A percentile compares a stretch with the other conserved stretches of the same genome.
These are phyloP conservation scores for Arabidopsis lyrata DNA, from an alignment of 441 rosid genomes.

Conservation along the genomic window DNA sequence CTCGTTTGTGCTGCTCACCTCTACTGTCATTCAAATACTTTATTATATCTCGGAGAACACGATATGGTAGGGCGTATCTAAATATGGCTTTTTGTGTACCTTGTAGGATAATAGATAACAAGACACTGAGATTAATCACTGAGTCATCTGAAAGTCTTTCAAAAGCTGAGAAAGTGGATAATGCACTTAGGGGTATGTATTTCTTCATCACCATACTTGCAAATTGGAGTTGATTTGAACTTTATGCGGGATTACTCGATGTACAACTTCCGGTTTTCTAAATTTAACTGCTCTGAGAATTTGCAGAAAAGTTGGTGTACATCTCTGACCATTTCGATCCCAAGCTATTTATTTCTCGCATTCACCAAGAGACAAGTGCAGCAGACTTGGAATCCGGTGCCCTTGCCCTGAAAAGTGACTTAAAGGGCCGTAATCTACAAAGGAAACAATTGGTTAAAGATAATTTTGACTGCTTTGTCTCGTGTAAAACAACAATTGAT, in stretches of 20 bases:
- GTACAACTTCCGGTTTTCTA: neutral
- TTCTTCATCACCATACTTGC: conserved; percentile 12
- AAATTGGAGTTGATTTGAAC: neutral
- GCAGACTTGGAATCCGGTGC: conserved; percentile 93
- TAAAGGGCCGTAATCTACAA: conserved; percentile 89
- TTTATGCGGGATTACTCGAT: neutral
- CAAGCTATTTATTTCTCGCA: conserved; percentile 88
- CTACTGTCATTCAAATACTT: neutral
- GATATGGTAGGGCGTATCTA: conserved; percentile 18
- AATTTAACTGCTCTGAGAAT: conserved; percentile 8
- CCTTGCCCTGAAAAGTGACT: conserved; percentile 90
- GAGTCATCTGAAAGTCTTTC: conserved; percentile 68
- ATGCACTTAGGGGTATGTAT: conserved; percentile 71
- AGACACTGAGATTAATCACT: conserved; percentile 80
- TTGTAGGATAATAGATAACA: conserved; percentile 90
- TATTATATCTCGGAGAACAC: conserved; percentile 1
- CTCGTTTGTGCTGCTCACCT: conserved; percentile 26
- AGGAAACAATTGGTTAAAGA: conserved; percentile 95
- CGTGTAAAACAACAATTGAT: conserved; percentile 98
- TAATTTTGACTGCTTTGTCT: conserved; percentile 98
- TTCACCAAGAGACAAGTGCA: conserved; percentile 78
- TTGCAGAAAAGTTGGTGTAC: conserved; percentile 90
- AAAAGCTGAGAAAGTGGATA: conserved; percentile 69
- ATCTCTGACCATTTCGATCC: conserved; percentile 89
- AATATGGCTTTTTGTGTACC: conserved; percentile 22